These are phyloP conservation scores for Achaetomiella virescens DNA, from an alignment of 495 filamentous ascomycete species.

Conservation along the genomic window DNA sequence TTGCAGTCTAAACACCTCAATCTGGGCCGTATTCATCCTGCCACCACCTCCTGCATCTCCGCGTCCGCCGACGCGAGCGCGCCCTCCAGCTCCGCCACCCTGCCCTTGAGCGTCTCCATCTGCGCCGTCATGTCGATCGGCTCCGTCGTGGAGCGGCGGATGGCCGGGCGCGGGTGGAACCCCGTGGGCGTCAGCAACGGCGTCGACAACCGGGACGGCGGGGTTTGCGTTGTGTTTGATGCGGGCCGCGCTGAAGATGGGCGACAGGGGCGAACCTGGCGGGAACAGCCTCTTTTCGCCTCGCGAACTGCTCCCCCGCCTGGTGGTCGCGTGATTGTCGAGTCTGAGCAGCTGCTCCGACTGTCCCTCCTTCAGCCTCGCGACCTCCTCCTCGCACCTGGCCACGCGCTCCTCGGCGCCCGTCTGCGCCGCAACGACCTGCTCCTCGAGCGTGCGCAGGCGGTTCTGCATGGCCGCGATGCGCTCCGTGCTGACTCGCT, in stretches of 20 bases:
- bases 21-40: constrained; percentile 88
- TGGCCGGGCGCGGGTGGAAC: constrained; percentile 8
- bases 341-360: constrained; percentile 68
- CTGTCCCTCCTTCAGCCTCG: constrained; percentile 67
- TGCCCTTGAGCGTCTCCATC: constrained; percentile 65
- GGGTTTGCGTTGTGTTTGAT: background rate
- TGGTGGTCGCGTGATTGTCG: constrained; percentile 31
- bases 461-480: constrained; percentile 78
- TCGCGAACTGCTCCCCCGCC: constrained; percentile 30
- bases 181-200: background rate
- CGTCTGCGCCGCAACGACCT: constrained; percentile 74
- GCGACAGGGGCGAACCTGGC: constrained; percentile 55
- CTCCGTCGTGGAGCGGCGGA: constrained; percentile 35
- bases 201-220: background rate
- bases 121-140: constrained; percentile 50
- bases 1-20: constrained; percentile 88
- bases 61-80: constrained; percentile 74
- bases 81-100: constrained; percentile 64
- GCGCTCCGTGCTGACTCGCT: constrained; percentile 66
- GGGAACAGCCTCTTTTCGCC: constrained; percentile 31
- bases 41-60: constrained; percentile 95
- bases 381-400: constrained; percentile 80
- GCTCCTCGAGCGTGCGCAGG: constrained; percentile 77
- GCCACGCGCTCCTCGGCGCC: constrained; percentile 75
- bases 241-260: constrained; percentile 44